A percentile compares a stretch with the other conserved stretches of the same genome.
phyloP scores from a whole-genome alignment of 2,329 filamentous ascomycete genomes.

The Karstenula rhodostoma region DNA sequence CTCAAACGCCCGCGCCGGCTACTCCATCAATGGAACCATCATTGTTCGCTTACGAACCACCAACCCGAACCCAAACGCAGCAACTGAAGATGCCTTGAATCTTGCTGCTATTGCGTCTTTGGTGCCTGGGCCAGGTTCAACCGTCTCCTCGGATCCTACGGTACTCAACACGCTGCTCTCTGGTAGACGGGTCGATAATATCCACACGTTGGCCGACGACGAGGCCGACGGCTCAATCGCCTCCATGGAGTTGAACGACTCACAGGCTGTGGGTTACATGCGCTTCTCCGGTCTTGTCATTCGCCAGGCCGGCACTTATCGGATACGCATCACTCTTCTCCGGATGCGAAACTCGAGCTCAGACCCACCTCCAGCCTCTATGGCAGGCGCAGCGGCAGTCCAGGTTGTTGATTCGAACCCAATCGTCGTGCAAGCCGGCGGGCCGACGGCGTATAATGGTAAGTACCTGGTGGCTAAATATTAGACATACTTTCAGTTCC shows the following conservation, averaged over 20 bases:
- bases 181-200: conserved; percentile 44
- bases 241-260: conserved; percentile 48
- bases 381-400: conserved; percentile 38
- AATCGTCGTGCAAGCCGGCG: conserved; percentile 40
- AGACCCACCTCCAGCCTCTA: conserved; percentile 34
- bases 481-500: conserved; percentile 37
- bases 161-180: conserved; percentile 41
- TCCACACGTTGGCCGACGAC: conserved; percentile 48
- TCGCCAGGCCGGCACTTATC: conserved; percentile 47
- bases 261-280: conserved; percentile 48
- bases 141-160: conserved; percentile 36
- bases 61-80: conserved; percentile 42
- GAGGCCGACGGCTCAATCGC: conserved; percentile 46
- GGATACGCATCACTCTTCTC: conserved; percentile 49
- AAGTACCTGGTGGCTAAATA: conserved; percentile 44
- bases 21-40: conserved; percentile 41
- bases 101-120: conserved; percentile 45
- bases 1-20: conserved; percentile 41
- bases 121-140: conserved; percentile 38
- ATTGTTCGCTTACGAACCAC: conserved; percentile 45
- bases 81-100: conserved; percentile 43
- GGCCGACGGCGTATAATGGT: conserved; percentile 38
- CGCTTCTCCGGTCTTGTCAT: conserved; percentile 48
- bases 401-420: conserved; percentile 47
- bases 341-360: conserved; percentile 39